Base-by-base conservation (phyloP, 768 basidiomycete genomes). In the Macrolepiota fuliginosa region DNA sequence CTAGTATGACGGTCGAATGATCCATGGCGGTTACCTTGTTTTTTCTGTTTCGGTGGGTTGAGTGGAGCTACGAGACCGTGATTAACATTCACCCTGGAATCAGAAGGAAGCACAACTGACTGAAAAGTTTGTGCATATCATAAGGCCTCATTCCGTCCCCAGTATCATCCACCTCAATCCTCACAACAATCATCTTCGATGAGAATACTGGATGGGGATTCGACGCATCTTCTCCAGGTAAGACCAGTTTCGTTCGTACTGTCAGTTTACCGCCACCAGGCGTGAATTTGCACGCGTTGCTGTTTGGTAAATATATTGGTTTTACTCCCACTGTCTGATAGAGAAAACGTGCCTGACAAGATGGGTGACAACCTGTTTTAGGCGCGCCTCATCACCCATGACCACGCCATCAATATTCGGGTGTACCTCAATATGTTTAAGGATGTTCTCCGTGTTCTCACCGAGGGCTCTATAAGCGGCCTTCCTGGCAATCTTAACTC, bases 141-240 rank as follows among this genome's bases (percentile, higher is more conserved):
- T 71, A 66, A 3, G 72, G 70, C 61, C 75, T 77, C 56, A 83
- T 82, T 3, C 82, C 82, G 69, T 71, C 77, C 2, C 81, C 89
- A 0, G 92, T 93, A 73, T 94, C 92, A 3, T 83, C 81, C 3
- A 95, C 84, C 70, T 94, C 92, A 29, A 94, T 89, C 61, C 93
- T 81, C n/a, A 95, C 90, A 55, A 91, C 87, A 62, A 91, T 89
- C 70, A 76, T 76, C 64, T 90, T 88, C 59, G 82, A 63, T 5
- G 58, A 32, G 45, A 49, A 32, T 47, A 13, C 42, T 62, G 36
- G 52, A 52, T 36, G 27, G 51, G 15, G 24, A 27, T 65, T 62
- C 37, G 71, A 60, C 39, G 69, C 61, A 49, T 72, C 68, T 10
- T 56, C 62, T 42, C 56, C 65, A 12, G 63, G 62, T 13, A 76